Base-by-base conservation (phyloP, 768 basidiomycete genomes). In the Floccularia luteovirens region DNA sequence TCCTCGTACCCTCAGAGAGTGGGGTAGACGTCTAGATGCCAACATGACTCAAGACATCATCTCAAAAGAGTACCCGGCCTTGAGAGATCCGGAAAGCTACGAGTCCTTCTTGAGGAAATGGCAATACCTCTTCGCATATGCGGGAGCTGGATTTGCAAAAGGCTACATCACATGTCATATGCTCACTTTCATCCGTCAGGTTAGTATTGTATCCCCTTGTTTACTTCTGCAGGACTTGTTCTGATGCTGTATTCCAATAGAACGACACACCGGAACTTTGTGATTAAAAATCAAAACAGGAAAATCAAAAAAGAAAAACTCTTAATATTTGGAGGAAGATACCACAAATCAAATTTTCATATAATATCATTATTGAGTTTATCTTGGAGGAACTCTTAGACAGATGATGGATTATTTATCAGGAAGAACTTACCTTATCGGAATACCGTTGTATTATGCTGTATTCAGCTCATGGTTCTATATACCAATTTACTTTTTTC, bases 1-100 rank as follows among this genome's bases (percentile, higher is more conserved):
- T 62, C 89, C 91, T 22, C 81, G 90, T 36, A 94, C 91, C 20
- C 73, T 94, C n/a, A 79, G 90, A 38, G 89, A 90, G 64, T 94
- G 91, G 91, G 79, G 78, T 22, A 70, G 81, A 22, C 75, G 89
- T 22, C 77, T 93, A 43, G 78, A 82, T 43, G 61, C 64, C 34
- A 84, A 84, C 53, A 55, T 80, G 30, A 64, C 66, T 8, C 79
- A 78, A 47, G 79, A 79, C 11, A 47, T 71, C 40, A 66, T 85
- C 31, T 48, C 70, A 27, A 63, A 64, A 44, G 77, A 79, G 43
- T 77, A 83, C 52, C 83, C 84, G 4, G 63, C 68, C 6, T 62
- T 87, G 23, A 60, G 62, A 30, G 75, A 83, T 39, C 53, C 56
- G 17, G 56, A 64, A 17, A 75, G 81, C 48, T 85, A 77, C 48